phyloP scores from a whole-genome alignment of 345 rosid genomes.

The Noccaea bulbosa region DNA sequence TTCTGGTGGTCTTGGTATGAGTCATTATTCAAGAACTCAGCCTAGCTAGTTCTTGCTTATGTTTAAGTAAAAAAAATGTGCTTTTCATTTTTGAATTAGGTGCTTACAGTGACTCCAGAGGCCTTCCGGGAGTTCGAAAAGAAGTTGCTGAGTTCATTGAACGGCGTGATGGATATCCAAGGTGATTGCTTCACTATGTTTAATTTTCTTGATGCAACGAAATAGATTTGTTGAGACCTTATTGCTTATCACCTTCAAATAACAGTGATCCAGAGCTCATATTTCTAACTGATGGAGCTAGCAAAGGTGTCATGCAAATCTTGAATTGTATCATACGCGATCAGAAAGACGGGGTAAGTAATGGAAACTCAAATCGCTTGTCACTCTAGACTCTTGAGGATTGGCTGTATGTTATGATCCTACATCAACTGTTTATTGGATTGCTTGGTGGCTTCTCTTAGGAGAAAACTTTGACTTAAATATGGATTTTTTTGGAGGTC shows the following conservation, averaged over 20 bases:
- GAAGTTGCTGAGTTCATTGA: conserved; percentile 91
- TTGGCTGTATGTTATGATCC: too few species aligned
- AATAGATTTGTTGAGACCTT: conserved; percentile 28
- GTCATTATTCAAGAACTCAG: neutral
- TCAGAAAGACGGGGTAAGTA: conserved; percentile 89
- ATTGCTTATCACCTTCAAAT: conserved; percentile 39
- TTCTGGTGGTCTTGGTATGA: conserved; percentile 89
- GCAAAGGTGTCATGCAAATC: conserved; percentile 97
- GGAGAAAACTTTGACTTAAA: neutral
- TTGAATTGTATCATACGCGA: conserved; percentile 77
- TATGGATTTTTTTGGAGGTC: neutral
- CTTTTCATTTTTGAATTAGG: conserved; percentile 47
- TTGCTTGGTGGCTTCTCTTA: too few species aligned
- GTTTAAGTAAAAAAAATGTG: neutral
- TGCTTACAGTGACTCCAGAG: conserved; percentile 97
- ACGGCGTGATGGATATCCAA: conserved; percentile 95
- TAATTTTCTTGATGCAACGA: neutral
- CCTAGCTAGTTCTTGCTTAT: neutral
- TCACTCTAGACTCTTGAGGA: too few species aligned
- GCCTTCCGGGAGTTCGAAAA: conserved; percentile 79
- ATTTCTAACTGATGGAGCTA: conserved; percentile 93
- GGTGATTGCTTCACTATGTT: conserved; percentile 52
- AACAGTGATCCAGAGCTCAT: conserved; percentile 92
- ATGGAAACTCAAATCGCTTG: conserved; percentile 24
- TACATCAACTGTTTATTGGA: too few species aligned